Percentiles rank a stretch among this genome's conserved stretches.
These are phyloP conservation scores for Thelonectria blattea DNA, from an alignment of 2,329 filamentous ascomycete species.

Conservation along the genomic window DNA sequence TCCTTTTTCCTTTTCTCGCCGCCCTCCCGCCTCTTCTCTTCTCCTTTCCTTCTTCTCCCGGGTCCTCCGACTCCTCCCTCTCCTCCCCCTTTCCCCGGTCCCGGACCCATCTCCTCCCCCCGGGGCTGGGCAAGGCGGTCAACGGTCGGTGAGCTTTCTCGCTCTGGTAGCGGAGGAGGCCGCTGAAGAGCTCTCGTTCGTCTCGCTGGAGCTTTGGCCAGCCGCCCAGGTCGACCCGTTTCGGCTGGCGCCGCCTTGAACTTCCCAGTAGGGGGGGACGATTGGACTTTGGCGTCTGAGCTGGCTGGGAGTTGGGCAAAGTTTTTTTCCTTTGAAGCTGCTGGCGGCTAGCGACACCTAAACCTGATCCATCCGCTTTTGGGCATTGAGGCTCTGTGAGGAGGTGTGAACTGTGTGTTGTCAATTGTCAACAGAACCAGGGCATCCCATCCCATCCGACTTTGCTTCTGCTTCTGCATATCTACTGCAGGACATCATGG, in stretches of 20 bases:
- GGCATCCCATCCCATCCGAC: slow-evolving; percentile 9
- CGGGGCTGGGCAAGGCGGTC: not conserved
- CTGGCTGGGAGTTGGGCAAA: slow-evolving; percentile 25
- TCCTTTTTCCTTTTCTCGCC: not conserved
- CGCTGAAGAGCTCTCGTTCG: not conserved
- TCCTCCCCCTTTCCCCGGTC: not conserved
- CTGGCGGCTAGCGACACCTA: slow-evolving; percentile 29
- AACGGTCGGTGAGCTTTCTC: slow-evolving; percentile 1
- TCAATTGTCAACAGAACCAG: slow-evolving; percentile 14
- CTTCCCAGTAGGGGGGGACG: slow-evolving; percentile 25
- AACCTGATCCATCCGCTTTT: slow-evolving; percentile 17
- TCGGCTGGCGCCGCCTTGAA: slow-evolving; percentile 22
- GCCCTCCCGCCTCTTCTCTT: not conserved
- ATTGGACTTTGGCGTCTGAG: slow-evolving; percentile 16
- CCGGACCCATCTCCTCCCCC: slow-evolving; percentile 11
- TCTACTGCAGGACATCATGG: slow-evolving; percentile 25
- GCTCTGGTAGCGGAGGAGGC: slow-evolving; percentile 3
- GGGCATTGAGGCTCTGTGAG: slow-evolving; percentile 31
- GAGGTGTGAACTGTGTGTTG: slow-evolving; percentile 30
- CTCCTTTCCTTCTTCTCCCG: not conserved
- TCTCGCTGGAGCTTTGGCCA: slow-evolving; percentile 15
- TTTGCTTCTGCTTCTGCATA: slow-evolving; percentile 18
- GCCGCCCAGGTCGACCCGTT: slow-evolving; percentile 5
- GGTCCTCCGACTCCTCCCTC: not conserved
- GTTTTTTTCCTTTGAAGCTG: slow-evolving; percentile 28